Evolutionary conservation across 2,329 filamentous ascomycete species (phyloP).

Genomic region (Penicillium italicum): DNA sequence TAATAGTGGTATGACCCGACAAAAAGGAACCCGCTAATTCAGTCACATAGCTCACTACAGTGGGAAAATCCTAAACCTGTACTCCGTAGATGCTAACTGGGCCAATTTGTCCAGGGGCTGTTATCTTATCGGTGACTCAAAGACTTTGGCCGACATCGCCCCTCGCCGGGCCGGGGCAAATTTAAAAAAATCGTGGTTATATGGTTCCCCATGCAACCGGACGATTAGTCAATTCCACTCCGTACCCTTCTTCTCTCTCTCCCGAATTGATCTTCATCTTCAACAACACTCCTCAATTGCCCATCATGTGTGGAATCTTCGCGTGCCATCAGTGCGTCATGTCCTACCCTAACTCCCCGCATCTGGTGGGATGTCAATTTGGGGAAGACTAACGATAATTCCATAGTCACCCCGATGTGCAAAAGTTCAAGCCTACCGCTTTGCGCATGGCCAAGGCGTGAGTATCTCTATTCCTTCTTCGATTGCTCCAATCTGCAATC

Average conservation of each 20-base stretch:
- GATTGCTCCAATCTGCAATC: not conserved
- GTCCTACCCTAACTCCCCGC: constrained; percentile 6
- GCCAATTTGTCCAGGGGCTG: constrained; percentile 45
- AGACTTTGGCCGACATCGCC: constrained; percentile 24
- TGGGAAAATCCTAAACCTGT: not conserved
- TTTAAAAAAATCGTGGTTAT: constrained; percentile 17
- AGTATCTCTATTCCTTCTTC: constrained; percentile 38
- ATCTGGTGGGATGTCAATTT: constrained; percentile 2
- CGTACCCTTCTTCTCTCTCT: constrained; percentile 5
- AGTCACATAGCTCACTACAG: not conserved
- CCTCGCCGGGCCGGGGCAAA: constrained; percentile 11
- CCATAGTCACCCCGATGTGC: constrained; percentile 77
- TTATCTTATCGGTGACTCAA: constrained; percentile 33
- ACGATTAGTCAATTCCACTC: constrained; percentile 21
- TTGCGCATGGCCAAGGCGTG: constrained; percentile 92
- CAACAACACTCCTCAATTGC: constrained; percentile 22
- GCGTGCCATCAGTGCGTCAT: constrained; percentile 78
- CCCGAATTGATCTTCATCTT: constrained; percentile 12
- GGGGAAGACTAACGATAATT: constrained; percentile 17
- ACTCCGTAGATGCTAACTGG: not conserved
- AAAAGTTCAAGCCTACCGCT: constrained; percentile 93
- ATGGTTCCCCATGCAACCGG: constrained; percentile 16
- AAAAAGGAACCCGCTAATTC: not conserved
- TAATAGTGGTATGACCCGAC: not conserved
- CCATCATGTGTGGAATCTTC: constrained; percentile 93